phyloP scores from a whole-genome alignment of 2,329 filamentous ascomycete genomes.

The Cladosporium halotolerans region DNA sequence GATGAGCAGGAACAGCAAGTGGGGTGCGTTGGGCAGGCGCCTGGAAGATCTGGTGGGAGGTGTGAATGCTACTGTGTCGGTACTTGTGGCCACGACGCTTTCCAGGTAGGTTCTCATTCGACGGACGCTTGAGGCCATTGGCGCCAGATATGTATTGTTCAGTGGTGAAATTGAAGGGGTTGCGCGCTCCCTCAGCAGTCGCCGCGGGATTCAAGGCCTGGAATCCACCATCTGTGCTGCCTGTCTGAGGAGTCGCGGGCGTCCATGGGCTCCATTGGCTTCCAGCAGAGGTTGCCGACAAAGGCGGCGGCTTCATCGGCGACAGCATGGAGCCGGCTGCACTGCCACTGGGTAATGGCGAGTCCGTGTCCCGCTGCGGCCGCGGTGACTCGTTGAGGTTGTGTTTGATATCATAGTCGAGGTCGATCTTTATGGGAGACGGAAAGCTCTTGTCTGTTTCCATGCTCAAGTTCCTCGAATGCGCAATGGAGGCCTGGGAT shows the following conservation, averaged over 20 bases:
- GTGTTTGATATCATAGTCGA: constrained; percentile 27
- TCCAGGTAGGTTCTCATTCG: constrained; percentile 39
- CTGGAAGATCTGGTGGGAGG: constrained; percentile 86
- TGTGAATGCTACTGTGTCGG: constrained; percentile 80
- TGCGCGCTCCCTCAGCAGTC: constrained; percentile 37
- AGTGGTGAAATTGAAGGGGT: constrained; percentile 93
- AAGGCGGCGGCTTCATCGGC: constrained; percentile 23
- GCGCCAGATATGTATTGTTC: constrained; percentile 36
- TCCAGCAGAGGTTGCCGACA: constrained; percentile 20
- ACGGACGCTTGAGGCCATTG: constrained; percentile 6
- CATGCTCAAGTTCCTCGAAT: constrained; percentile 4
- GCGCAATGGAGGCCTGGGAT: background rate
- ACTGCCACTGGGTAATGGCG: constrained; percentile 11
- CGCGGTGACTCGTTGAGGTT: constrained; percentile 22
- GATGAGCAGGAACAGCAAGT: constrained; percentile 79
- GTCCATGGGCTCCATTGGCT: constrained; percentile 22
- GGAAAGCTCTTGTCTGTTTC: constrained; percentile 11
- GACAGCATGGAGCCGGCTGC: constrained; percentile 25
- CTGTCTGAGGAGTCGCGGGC: constrained; percentile 30
- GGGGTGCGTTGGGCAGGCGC: constrained; percentile 78
- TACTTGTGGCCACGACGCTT: constrained; percentile 94
- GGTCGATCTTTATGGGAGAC: constrained; percentile 23
- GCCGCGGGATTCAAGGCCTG: constrained; percentile 18
- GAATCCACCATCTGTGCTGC: constrained; percentile 26
- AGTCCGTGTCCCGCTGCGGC: background rate